Evolutionary conservation across 495 filamentous ascomycete species (phyloP).

Genomic region (Lasiosphaeria hispida): DNA sequence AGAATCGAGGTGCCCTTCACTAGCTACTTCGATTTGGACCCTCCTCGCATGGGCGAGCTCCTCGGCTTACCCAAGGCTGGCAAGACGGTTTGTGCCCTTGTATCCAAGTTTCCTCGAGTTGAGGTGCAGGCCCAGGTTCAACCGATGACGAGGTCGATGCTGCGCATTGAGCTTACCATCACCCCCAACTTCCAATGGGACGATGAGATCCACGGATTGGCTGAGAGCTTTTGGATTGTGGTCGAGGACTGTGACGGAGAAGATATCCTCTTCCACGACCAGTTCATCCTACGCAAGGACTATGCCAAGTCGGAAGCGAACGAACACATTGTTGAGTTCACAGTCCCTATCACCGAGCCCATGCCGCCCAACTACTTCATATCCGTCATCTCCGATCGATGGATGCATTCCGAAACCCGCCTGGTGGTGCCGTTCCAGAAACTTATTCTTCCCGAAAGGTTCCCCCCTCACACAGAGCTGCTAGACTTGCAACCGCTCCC

Average conservation of each 20-base stretch:
- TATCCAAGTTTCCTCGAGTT: constrained; percentile 89
- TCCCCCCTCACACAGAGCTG: constrained; percentile 87
- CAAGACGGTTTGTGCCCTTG: constrained; percentile 75
- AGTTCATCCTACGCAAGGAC: constrained; percentile 87
- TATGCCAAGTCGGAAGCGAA: constrained; percentile 78
- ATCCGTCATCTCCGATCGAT: constrained; percentile 86
- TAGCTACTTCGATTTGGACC: constrained; percentile 93
- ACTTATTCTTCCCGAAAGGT: constrained; percentile 88
- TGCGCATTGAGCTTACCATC: constrained; percentile 90
- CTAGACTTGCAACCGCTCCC: constrained; percentile 89
- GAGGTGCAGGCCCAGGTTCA: constrained; percentile 90
- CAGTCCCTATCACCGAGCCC: constrained; percentile 91
- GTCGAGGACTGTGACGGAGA: constrained; percentile 98
- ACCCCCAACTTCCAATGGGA: constrained; percentile 97
- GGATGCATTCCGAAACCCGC: constrained; percentile 97
- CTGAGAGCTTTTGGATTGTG: constrained; percentile 94
- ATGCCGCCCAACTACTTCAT: constrained; percentile 99
- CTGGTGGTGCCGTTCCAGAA: constrained; percentile 93
- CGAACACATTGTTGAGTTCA: constrained; percentile 96
- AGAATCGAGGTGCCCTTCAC: constrained; percentile 91
- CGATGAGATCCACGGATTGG: constrained; percentile 76
- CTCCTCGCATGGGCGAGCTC: constrained; percentile 94
- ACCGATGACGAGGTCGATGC: constrained; percentile 91
- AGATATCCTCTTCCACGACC: constrained; percentile 92
- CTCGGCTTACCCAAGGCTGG: constrained; percentile 90